Evolutionary conservation across 1,139 yeast species (phyloP).

Genomic region (Debaryomyces coudertii): DNA sequence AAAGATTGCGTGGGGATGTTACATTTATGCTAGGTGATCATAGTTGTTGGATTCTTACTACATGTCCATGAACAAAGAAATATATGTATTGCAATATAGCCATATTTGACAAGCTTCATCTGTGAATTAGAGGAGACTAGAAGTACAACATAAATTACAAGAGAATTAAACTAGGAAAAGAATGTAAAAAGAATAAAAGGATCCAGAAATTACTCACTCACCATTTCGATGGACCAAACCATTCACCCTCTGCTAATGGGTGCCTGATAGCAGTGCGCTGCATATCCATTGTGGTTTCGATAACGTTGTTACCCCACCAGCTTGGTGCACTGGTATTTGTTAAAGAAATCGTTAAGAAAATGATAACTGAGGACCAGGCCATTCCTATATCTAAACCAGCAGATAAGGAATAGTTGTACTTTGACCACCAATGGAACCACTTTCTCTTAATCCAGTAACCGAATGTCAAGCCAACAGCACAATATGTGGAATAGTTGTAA

Average conservation of each 20-base stretch:
- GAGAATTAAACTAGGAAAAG: not conserved
- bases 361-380: constrained; percentile 52
- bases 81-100: too few relatives aligned
- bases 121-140: too few relatives aligned
- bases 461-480: constrained; percentile 28
- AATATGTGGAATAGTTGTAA: constrained; percentile 47
- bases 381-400: constrained; percentile 62
- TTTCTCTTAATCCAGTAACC: constrained; percentile 27
- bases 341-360: constrained; percentile 53
- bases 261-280: constrained; percentile 17
- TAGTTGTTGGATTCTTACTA: too few relatives aligned
- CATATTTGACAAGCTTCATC: too few relatives aligned
- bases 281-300: constrained; percentile 32
- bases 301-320: constrained; percentile 58
- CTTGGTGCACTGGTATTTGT: constrained; percentile 29
- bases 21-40: too few relatives aligned
- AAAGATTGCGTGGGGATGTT: too few relatives aligned
- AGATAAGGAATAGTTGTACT: constrained; percentile 61
- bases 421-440: constrained; percentile 64
- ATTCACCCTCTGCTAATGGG: constrained; percentile 15
- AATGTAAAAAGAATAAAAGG: not conserved
- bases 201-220: constrained; percentile 4
- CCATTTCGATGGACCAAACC: constrained; percentile 24
- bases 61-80: too few relatives aligned
- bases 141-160: not conserved